Base-by-base conservation (phyloP, 139 green algal species). In the Volvox africanus region DNA sequence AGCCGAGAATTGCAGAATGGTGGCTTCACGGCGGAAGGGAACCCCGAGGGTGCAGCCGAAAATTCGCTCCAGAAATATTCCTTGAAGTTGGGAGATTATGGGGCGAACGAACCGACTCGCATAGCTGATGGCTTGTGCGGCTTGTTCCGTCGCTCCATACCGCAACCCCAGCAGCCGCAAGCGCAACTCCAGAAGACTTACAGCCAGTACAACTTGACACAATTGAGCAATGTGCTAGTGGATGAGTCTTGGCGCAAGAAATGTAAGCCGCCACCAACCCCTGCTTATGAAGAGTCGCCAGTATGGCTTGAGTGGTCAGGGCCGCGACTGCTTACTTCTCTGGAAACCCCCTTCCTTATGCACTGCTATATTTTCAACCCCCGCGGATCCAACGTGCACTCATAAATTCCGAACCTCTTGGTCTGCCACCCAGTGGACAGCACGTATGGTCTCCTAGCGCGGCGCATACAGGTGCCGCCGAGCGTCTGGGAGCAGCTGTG, bases 151-250 rank as follows among this genome's bases (percentile, higher is more conserved):
- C 65, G 65, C 11, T 28, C 21, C 65, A 32, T 61, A 55, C 30
- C 33, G 21, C 32, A 21, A 55, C 2, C 1, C 32, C 76, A 82
- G 33, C n/a, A n/a, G 76, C 17, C n/a, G 76, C 78, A 26, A 68
- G 36, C 78, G 37, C 32, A 35, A 13, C 61, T 87, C 18, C 18
- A 76, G 11, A 88, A 79, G 82, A 61, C 65, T 44, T 78, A 88
- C 82, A 88, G 82, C 82, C 62, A 88, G 82, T 79, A 88, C 65
- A 79, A 88, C 65, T 26, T 88, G 33, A 14, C 26, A 0, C 50
- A 86, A 9, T 26, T 86, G 26, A 26, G 37, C 13, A 73, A 17
- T 32, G 33, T 26, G 6, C 11, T 44, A 13, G 61, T 44, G 0
- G 50, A 67, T 33, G 36, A 84, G 44, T 26, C 79, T 0, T 28